These are phyloP conservation scores for Podaxis sp. DNA, from an alignment of 768 basidiomycete genomes.

Conservation along the genomic window DNA sequence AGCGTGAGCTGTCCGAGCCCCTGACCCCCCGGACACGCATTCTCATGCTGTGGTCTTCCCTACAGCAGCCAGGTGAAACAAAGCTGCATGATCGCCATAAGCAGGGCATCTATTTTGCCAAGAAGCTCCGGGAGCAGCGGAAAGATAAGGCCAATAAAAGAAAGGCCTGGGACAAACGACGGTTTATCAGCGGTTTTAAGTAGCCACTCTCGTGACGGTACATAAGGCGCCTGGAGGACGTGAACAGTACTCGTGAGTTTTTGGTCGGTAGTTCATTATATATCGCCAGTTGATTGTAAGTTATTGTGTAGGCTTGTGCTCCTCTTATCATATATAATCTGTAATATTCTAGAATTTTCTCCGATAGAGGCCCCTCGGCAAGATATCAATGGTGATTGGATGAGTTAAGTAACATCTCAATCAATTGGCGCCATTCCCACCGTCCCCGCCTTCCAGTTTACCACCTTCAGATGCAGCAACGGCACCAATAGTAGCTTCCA, in stretches of 20 bases:
- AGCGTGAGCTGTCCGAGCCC: not conserved
- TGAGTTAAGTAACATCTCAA: not conserved
- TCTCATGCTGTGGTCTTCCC: not conserved
- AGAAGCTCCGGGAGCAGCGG: conserved; percentile 1
- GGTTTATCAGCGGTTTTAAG: not conserved
- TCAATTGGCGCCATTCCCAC: not conserved
- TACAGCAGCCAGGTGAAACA: not conserved
- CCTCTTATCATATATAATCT: not conserved
- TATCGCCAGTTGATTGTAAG: not conserved
- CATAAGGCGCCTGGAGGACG: no score
- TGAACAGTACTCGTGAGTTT: no score
- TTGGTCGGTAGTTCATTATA: no score
- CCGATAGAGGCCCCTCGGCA: not conserved
- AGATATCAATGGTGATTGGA: not conserved
- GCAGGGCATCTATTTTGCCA: not conserved
- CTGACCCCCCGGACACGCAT: not conserved
- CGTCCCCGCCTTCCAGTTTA: not conserved
- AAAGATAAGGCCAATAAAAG: not conserved
- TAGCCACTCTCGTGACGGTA: not conserved
- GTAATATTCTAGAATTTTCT: not conserved
- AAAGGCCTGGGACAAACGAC: not conserved
- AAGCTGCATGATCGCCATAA: conserved; percentile 2
- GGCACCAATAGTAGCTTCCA: conserved; percentile 59
- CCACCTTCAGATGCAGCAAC: conserved; percentile 4
- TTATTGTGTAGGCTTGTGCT: not conserved